Conservation (phyloP, 106 monocot genomes). For the Cymbidium sinense region DNA sequence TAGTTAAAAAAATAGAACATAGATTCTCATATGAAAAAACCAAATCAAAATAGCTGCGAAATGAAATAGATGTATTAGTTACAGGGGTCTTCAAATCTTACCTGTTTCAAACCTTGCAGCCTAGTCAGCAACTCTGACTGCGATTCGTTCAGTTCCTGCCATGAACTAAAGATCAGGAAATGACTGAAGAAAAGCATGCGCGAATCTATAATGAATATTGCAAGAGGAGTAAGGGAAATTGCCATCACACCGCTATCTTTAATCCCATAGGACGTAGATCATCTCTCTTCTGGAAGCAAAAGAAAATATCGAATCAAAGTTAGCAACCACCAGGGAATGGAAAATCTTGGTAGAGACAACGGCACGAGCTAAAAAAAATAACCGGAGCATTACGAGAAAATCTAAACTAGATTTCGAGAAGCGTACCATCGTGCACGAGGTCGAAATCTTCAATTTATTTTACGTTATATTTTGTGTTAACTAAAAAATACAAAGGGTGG, state of each 20-base stretch:
- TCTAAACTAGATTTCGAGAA: neutral
- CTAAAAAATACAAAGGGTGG: too few species aligned
- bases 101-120: constrained; percentile 52
- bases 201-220: neutral
- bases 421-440: too few species aligned
- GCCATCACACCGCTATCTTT: neutral
- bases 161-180: neutral
- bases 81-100: neutral
- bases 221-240: neutral
- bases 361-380: neutral
- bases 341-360: neutral
- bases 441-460: too few species aligned
- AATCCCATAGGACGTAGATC: constrained; percentile 3
- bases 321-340: neutral
- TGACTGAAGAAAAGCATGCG: neutral
- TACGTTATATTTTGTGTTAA: too few species aligned
- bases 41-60: too few species aligned
- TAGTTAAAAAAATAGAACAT: neutral
- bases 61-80: too few species aligned
- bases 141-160: constrained; percentile 49
- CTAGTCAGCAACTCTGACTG: constrained; percentile 42
- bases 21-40: neutral
- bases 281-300: constrained; percentile 1
- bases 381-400: neutral
- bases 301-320: neutral